These are phyloP conservation scores for Stachybotrys elegans DNA, from an alignment of 2,329 filamentous ascomycete species.

Conservation along the genomic window DNA sequence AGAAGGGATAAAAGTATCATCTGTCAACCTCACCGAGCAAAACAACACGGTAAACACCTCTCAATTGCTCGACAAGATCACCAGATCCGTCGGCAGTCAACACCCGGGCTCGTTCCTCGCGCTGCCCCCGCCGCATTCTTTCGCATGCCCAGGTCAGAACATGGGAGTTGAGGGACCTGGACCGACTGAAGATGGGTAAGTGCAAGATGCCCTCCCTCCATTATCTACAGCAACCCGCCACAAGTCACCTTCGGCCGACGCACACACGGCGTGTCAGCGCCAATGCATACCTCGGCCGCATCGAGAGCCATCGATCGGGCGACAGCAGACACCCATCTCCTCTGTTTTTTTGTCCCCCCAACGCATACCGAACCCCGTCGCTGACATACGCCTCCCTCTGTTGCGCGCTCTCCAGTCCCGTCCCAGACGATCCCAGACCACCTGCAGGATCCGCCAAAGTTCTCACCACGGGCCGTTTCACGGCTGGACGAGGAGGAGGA, in stretches of 20 bases:
- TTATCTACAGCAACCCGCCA: neutral
- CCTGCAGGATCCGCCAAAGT: slow-evolving; percentile 46
- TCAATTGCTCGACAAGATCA: too few species aligned
- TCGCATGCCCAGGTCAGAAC: slow-evolving; percentile 19
- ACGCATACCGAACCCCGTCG: too few species aligned
- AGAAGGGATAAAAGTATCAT: too few species aligned
- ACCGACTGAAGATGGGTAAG: slow-evolving; percentile 30
- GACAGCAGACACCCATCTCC: too few species aligned
- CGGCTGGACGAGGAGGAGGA: slow-evolving; percentile 51
- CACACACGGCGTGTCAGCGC: neutral
- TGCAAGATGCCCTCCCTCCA: slow-evolving; percentile 8
- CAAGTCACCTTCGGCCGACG: neutral
- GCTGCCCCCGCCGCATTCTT: slow-evolving; percentile 4
- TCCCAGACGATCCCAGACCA: slow-evolving; percentile 56
- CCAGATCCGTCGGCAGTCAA: too few species aligned
- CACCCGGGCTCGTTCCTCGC: slow-evolving; percentile 2
- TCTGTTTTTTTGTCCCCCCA: too few species aligned
- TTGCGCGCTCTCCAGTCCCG: slow-evolving; percentile 38
- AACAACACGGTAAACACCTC: too few species aligned
- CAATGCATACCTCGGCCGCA: neutral
- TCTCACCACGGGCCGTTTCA: slow-evolving; percentile 43
- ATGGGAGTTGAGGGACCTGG: slow-evolving; percentile 23
- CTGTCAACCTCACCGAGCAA: too few species aligned
- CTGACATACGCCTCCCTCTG: neutral
- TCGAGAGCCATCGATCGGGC: too few species aligned